A percentile compares a stretch with the other conserved stretches of the same genome.
Conservation (phyloP, 2,329 filamentous ascomycete genomes). For the Fusarium sp. region DNA sequence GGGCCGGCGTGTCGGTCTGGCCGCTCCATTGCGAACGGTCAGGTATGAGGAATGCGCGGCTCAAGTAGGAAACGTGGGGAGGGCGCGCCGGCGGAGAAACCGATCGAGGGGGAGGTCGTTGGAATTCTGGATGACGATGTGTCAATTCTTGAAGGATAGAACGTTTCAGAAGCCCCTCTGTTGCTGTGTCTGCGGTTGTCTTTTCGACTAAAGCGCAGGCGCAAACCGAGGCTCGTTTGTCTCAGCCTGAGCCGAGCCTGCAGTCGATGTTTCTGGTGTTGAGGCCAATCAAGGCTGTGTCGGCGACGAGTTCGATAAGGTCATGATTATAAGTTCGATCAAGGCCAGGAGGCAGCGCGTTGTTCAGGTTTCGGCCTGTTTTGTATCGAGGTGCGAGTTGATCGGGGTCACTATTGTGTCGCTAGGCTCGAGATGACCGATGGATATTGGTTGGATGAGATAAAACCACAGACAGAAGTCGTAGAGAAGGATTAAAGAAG, state of each 20-base stretch:
- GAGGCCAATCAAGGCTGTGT: slow-evolving; percentile 51
- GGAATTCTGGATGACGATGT: slow-evolving; percentile 37
- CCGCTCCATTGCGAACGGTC: slow-evolving; percentile 52
- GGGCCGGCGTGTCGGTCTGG: slow-evolving; percentile 50
- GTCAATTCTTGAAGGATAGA: slow-evolving; percentile 41
- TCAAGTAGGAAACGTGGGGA: slow-evolving; percentile 36
- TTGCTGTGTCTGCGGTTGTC: slow-evolving; percentile 41
- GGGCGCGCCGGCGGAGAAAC: slow-evolving; percentile 39
- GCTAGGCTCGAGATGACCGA: slow-evolving; percentile 9
- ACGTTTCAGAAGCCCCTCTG: slow-evolving; percentile 52
- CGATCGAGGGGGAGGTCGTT: slow-evolving; percentile 38
- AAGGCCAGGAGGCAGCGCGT: slow-evolving; percentile 43
- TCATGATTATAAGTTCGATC: slow-evolving; percentile 49
- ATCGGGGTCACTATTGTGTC: not conserved
- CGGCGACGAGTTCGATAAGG: slow-evolving; percentile 47
- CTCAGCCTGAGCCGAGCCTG: slow-evolving; percentile 41
- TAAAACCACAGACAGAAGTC: slow-evolving; percentile 26
- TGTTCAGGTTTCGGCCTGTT: slow-evolving; percentile 36
- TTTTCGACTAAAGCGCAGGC: slow-evolving; percentile 41
- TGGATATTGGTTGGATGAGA: slow-evolving; percentile 14
- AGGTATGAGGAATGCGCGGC: slow-evolving; percentile 33
- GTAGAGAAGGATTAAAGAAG: slow-evolving; percentile 27
- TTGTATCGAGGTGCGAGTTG: slow-evolving; percentile 11
- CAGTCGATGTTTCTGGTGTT: slow-evolving; percentile 33
- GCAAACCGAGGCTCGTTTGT: slow-evolving; percentile 40